Base-by-base conservation (phyloP, 2,329 filamentous ascomycete species). In the Sarocladiaceae sp. region DNA sequence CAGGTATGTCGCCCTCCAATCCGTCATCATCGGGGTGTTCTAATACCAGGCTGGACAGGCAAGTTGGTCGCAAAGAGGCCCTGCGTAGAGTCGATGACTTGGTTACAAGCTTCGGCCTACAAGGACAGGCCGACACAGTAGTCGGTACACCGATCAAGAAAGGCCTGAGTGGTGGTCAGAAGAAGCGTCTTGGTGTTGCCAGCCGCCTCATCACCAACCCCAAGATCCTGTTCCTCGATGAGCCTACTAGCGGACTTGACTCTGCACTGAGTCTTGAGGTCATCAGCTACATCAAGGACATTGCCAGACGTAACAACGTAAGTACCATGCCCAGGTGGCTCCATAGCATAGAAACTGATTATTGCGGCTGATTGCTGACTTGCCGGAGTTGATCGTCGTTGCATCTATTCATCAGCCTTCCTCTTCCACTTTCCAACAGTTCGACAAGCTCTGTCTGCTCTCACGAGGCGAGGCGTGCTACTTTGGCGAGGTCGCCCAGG, bases 401-500 rank as follows among this genome's bases (percentile, higher is more conserved):
- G 84, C 84, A 3, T 88, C 83, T 31, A 93, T 94, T 49, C 88
- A 94, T 59, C 88, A 94, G 57, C 88, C 88, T 0, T 91, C 86
- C 0, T 86, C 85, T 0, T 75, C 81, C 0, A 90, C 85, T 0
- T 94, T 88, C 54, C 74, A 83, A 49, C 75, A 89, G 11, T 94
- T 94, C 53, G 87, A 94, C 58, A 87, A 85, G 58, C 67, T 94
- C 0, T 67, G 87, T 29, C 72, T 94, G 2, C 70, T 95, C 1
- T 89, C 86, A 0, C 67, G 67, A 3, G 88, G 87, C 15, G 76
- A 73, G 45, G 78, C 82, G 1, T 83, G 82, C 51, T 94, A 89
- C 62, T 87, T 83, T 50, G 88, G 88, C 0, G 67, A 78, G 0
- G 67, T 87, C 1, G 50, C 60, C 6, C 65, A 67, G 2, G 72